Evolutionary conservation across 257 asterid species (phyloP), one percentile per base, ranked within the genome.

Genomic region (Petrea volubilis): DNA sequence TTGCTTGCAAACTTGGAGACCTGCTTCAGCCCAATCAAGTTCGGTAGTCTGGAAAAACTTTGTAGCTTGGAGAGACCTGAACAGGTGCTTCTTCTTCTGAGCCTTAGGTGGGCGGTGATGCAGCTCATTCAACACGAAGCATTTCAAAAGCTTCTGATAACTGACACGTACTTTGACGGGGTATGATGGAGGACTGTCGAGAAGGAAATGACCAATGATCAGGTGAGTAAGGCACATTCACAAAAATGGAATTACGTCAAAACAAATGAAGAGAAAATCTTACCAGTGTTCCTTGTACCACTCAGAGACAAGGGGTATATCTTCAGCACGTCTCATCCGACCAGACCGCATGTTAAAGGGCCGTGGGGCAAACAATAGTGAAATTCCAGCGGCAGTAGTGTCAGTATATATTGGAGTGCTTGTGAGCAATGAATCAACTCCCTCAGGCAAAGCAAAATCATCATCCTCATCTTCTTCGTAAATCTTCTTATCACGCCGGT

Each of bases 251-350:
- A 34, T 18, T n/a, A 24, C 52, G 18, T 51, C n/a, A 62, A 41
- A 23, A 51, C 61, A 75, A 23, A 60, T 13, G 34, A 64, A 66
- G 64, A 71, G 60, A 60, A 43, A 36, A 46, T 12, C 87, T 61
- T 79, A 93, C 98, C 98, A 95, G 85, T 95, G 99, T 72, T 95
- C 99, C 91, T 95, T 95, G 67, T 65, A 95, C 99, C 99, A 95
- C 83, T 95, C 99, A 34, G 99, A 92, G 28, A 95, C 99, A 27
- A 95, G 97, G 43, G 99, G 99, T 76, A 95, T 95, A 74, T 90
- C 99, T 78, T 95, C 99, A 65, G 99, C 99, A 59, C 99, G 96
- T 58, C 99, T 82, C 87, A 81, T 95, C 74, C 98, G 91, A 71
- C 99, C 99, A 79, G 99, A 92, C 70, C 99, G 91, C 97, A 91